Conservation (phyloP, 1,139 yeast genomes). For the Hemisphaericaspora subhashii region DNA sequence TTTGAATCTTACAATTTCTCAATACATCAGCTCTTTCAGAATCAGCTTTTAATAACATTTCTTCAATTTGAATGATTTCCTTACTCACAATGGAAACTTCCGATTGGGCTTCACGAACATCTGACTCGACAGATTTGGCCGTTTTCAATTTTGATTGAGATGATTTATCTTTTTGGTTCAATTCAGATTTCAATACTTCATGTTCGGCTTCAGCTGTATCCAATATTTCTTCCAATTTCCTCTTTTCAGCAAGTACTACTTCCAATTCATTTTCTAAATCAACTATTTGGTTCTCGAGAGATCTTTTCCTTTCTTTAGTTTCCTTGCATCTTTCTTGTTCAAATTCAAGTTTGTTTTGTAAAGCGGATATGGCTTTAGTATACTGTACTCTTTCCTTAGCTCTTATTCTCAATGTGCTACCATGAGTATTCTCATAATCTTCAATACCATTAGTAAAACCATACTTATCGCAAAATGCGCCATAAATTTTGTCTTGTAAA, state of each 20-base stretch:
- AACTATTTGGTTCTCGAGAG: constrained; percentile 32
- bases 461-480: constrained; percentile 52
- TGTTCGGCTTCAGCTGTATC: constrained; percentile 52
- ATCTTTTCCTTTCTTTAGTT: constrained; percentile 43
- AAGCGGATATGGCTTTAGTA: constrained; percentile 58
- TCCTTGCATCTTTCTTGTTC: constrained; percentile 59
- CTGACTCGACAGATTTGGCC: constrained; percentile 28
- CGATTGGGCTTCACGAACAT: constrained; percentile 34
- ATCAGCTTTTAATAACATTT: constrained; percentile 53
- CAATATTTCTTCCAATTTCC: constrained; percentile 33
- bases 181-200: constrained; percentile 45
- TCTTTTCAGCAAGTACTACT: constrained; percentile 30
- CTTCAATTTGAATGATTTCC: constrained; percentile 45
- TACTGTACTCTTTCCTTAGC: constrained; percentile 66
- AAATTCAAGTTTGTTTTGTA: constrained; percentile 63
- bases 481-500: constrained; percentile 48
- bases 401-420: constrained; percentile 57
- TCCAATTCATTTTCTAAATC: constrained; percentile 34
- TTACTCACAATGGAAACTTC: constrained; percentile 32
- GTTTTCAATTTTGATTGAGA: constrained; percentile 28
- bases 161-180: constrained; percentile 22
- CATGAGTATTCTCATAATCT: constrained; percentile 70
- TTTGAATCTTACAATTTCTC: constrained; percentile 75
- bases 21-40: constrained; percentile 61
- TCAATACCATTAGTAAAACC: constrained; percentile 54